Conservation (phyloP, 805 yeast species). For the Candida succiphila region DNA sequence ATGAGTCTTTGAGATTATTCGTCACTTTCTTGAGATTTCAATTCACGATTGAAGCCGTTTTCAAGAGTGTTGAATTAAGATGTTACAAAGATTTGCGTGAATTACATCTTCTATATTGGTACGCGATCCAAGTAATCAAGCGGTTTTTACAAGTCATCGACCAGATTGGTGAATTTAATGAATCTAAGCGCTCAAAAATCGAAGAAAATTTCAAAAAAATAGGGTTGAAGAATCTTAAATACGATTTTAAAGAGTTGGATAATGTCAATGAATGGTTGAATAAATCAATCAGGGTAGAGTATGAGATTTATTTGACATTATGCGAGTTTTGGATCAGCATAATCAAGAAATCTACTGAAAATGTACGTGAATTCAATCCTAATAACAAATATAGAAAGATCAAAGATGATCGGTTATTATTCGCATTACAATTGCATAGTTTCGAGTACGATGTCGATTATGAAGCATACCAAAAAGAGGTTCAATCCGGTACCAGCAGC, state of each 20-base stretch:
- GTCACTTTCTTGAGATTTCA: slow-evolving; percentile 61
- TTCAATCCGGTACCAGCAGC: too few species aligned
- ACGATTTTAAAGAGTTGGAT: neutral
- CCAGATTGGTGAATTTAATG: slow-evolving; percentile 10
- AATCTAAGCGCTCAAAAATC: too few species aligned
- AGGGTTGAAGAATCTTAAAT: slow-evolving; percentile 10
- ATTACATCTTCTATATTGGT: slow-evolving; percentile 58
- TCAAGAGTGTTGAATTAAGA: slow-evolving; percentile 69
- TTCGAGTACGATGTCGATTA: too few species aligned
- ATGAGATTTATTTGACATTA: too few species aligned
- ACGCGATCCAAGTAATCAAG: slow-evolving; percentile 28
- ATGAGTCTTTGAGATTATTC: slow-evolving; percentile 43
- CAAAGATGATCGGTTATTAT: too few species aligned
- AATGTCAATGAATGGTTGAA: neutral
- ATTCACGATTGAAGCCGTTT: slow-evolving; percentile 50
- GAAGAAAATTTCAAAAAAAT: too few species aligned
- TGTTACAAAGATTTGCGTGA: slow-evolving; percentile 62
- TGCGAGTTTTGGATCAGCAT: too few species aligned
- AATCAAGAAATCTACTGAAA: too few species aligned
- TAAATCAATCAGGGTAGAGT: neutral
- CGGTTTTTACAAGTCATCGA: slow-evolving; percentile 12
- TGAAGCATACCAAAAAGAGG: too few species aligned
- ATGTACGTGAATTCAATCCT: too few species aligned
- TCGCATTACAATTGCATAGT: too few species aligned
- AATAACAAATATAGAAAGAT: too few species aligned